Conservation (phyloP, 352 stramenopile genomes). For the Globisporangium acanthophoron region DNA sequence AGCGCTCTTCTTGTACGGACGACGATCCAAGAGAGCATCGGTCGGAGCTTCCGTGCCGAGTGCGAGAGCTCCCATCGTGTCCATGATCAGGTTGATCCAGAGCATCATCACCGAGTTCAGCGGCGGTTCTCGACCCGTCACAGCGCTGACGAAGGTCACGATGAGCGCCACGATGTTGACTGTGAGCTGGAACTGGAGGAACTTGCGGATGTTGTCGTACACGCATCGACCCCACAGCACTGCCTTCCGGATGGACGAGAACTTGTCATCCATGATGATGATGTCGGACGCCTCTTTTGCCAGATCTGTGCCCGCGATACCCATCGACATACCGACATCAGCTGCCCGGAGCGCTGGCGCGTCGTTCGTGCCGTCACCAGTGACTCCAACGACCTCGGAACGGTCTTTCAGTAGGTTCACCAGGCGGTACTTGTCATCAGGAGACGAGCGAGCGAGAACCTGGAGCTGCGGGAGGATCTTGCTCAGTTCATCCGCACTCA, state of each 20-base stretch:
- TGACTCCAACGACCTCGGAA: slow-evolving; percentile 73
- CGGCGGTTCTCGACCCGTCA: slow-evolving; percentile 78
- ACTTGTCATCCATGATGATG: slow-evolving; percentile 87
- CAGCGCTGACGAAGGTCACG: slow-evolving; percentile 72
- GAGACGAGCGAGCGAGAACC: slow-evolving; percentile 92
- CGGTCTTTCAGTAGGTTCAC: slow-evolving; percentile 83
- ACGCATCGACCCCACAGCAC: slow-evolving; percentile 79
- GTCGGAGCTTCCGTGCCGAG: slow-evolving; percentile 69
- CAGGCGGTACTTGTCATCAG: slow-evolving; percentile 96
- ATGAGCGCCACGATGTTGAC: slow-evolving; percentile 81
- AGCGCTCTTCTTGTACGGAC: slow-evolving; percentile 68
- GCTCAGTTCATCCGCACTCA: slow-evolving; percentile 49
- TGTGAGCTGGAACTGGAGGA: slow-evolving; percentile 80
- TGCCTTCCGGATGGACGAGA: slow-evolving; percentile 75
- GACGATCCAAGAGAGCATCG: slow-evolving; percentile 50
- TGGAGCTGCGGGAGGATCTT: slow-evolving; percentile 68
- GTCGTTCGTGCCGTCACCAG: slow-evolving; percentile 79
- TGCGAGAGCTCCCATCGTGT: slow-evolving; percentile 72
- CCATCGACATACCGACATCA: slow-evolving; percentile 78
- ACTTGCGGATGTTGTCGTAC: slow-evolving; percentile 85
- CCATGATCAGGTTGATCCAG: slow-evolving; percentile 88
- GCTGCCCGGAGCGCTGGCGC: slow-evolving; percentile 63
- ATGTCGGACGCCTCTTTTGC: slow-evolving; percentile 83
- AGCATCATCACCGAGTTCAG: slow-evolving; percentile 87
- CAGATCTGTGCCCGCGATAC: slow-evolving; percentile 73